Evolutionary conservation across 371 early-diverging fungal species (phyloP).

Genomic region (Mucor lusitanicus): DNA sequence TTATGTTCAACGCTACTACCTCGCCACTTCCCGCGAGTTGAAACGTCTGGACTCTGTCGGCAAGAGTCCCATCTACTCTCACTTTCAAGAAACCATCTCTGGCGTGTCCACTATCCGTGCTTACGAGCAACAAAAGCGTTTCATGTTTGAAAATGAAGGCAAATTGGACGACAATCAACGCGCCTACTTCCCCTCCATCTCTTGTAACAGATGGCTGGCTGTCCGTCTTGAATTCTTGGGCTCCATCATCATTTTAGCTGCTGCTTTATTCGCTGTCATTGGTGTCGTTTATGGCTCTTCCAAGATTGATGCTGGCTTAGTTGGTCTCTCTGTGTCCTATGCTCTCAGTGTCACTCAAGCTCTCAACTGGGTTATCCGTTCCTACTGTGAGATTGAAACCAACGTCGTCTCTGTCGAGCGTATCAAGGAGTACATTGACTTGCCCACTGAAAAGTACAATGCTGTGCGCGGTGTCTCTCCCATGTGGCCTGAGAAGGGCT

Average conservation of each 20-base stretch:
- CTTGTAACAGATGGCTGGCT: slow-evolving; percentile 90
- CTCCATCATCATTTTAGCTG: slow-evolving; percentile 65
- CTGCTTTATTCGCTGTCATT: slow-evolving; percentile 67
- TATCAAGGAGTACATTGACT: slow-evolving; percentile 83
- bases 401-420: slow-evolving; percentile 88
- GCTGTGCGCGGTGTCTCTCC: slow-evolving; percentile 45
- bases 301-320: slow-evolving; percentile 68
- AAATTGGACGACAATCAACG: slow-evolving; percentile 79
- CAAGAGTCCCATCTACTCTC: slow-evolving; percentile 82
- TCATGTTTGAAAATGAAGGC: slow-evolving; percentile 72
- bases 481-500: slow-evolving; percentile 64
- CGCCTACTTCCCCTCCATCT: slow-evolving; percentile 79
- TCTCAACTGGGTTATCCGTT: slow-evolving; percentile 84
- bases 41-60: slow-evolving; percentile 83
- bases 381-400: slow-evolving; percentile 56
- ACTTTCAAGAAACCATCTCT: slow-evolving; percentile 76
- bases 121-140: slow-evolving; percentile 71
- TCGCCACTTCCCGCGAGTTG: slow-evolving; percentile 73
- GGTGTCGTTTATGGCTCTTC: slow-evolving; percentile 45
- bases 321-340: slow-evolving; percentile 89
- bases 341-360: slow-evolving; percentile 82
- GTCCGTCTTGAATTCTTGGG: slow-evolving; percentile 83
- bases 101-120: slow-evolving; percentile 87
- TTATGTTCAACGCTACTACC: slow-evolving; percentile 71
- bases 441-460: slow-evolving; percentile 79